A percentile compares a stretch with the other conserved stretches of the same genome.
These are phyloP conservation scores for Geotrichum candidum DNA, from an alignment of 1,139 yeast species.

Conservation along the genomic window DNA sequence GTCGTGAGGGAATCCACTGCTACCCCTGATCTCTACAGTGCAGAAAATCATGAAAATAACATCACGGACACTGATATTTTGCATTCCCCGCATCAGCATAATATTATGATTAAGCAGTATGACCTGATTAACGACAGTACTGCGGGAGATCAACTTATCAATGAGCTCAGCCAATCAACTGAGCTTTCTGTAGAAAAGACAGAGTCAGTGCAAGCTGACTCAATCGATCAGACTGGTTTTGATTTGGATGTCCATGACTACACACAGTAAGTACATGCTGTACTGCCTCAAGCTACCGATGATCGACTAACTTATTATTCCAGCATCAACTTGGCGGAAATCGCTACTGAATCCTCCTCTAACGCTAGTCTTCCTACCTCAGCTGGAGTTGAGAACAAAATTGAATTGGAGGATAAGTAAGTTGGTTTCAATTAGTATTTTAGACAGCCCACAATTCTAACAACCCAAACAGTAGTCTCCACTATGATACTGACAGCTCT, in stretches of 20 bases:
- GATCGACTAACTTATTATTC: not conserved
- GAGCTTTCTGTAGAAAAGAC: not conserved
- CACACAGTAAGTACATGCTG: not conserved
- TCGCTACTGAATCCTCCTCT: not conserved
- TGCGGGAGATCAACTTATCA: not conserved
- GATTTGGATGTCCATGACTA: not conserved
- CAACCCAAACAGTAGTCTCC: not conserved
- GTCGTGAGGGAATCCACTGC: not conserved
- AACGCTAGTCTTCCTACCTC: not conserved
- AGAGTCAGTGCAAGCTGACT: not conserved
- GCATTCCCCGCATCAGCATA: not conserved
- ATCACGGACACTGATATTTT: not conserved
- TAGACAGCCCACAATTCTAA: not conserved
- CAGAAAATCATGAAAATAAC: not conserved
- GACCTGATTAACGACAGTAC: not conserved
- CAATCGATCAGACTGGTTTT: not conserved
- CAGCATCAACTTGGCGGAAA: not conserved
- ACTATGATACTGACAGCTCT: not conserved
- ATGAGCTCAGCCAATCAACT: not conserved
- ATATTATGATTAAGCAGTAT: not conserved
- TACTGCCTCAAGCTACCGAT: not conserved
- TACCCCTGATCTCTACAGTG: not conserved
- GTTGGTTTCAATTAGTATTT: not conserved
- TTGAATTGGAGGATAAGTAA: not conserved
- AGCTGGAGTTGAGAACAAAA: not conserved